phyloP scores from a whole-genome alignment of 768 basidiomycete genomes.

The Rhizopogon sp. region DNA sequence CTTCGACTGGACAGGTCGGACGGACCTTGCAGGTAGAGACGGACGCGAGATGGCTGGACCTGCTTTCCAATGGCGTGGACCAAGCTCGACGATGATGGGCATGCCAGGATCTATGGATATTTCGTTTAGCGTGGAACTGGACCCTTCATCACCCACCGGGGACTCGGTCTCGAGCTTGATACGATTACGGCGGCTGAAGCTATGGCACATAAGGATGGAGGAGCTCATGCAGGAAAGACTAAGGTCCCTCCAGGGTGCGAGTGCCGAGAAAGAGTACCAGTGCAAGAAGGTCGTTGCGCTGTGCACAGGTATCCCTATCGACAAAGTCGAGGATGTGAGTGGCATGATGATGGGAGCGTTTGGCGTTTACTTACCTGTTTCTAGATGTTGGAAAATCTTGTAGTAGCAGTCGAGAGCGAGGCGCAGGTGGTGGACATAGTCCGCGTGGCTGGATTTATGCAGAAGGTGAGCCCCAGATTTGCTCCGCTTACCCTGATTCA shows the following conservation, averaged over 20 bases:
- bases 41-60: slow-evolving; percentile 34
- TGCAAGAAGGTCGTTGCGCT: slow-evolving; percentile 89
- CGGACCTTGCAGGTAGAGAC: slow-evolving; percentile 36
- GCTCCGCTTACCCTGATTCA: slow-evolving; percentile 17
- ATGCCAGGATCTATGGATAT: slow-evolving; percentile 63
- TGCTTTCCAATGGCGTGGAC: slow-evolving; percentile 69
- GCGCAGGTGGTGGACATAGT: slow-evolving; percentile 76
- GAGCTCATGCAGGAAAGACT: slow-evolving; percentile 67
- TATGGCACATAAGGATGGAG: slow-evolving; percentile 82
- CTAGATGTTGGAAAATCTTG: slow-evolving; percentile 80
- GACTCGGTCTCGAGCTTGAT: slow-evolving; percentile 61
- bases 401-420: slow-evolving; percentile 87
- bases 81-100: slow-evolving; percentile 60
- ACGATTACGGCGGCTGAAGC: slow-evolving; percentile 66
- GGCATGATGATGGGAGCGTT: slow-evolving; percentile 10
- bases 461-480: slow-evolving; percentile 52
- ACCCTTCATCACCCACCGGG: slow-evolving; percentile 61
- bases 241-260: slow-evolving; percentile 66
- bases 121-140: slow-evolving; percentile 58
- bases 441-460: slow-evolving; percentile 87
- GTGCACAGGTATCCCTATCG: slow-evolving; percentile 81
- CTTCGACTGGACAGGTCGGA: slow-evolving; percentile 88
- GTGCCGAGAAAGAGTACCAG: slow-evolving; percentile 85
- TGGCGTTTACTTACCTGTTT: slow-evolving; percentile 21
- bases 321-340: slow-evolving; percentile 87